These are phyloP conservation scores for Diaporthe sp. DNA, from an alignment of 2,329 filamentous ascomycete genomes.

Conservation along the genomic window DNA sequence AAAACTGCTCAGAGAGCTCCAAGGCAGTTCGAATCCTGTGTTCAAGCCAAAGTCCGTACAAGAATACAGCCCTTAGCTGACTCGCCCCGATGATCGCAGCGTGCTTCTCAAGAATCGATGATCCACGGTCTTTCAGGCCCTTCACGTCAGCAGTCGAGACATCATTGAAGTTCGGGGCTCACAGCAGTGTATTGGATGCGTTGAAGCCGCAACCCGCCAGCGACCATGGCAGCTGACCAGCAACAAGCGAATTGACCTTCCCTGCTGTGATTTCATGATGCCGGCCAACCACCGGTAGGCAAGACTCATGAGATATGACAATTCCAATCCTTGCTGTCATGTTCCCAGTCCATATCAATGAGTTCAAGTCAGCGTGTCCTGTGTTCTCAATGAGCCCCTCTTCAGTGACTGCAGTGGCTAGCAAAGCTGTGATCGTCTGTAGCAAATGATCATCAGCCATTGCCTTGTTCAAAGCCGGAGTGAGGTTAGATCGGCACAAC, in stretches of 20 bases:
- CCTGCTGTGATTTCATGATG: not conserved
- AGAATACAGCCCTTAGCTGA: not conserved
- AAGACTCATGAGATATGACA: not conserved
- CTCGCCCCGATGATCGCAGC: not conserved
- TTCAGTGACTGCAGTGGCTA: not conserved
- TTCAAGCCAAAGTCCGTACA: not conserved
- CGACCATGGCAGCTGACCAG: not conserved
- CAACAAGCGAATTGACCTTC: not conserved
- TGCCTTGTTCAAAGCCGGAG: not conserved
- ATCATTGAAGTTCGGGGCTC: conserved; percentile 1
- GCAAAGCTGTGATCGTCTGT: not conserved
- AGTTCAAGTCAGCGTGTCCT: not conserved
- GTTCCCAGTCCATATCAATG: not conserved
- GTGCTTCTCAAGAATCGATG: not conserved
- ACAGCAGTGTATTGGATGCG: not conserved
- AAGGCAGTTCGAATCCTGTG: not conserved
- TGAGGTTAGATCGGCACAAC: not conserved
- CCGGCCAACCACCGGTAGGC: not conserved
- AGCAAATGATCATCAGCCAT: not conserved
- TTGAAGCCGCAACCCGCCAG: not conserved
- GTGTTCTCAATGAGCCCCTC: not conserved
- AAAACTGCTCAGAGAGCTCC: not conserved
- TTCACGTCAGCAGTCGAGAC: not conserved
- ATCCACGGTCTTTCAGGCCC: not conserved
- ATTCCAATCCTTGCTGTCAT: not conserved